phyloP scores from a whole-genome alignment of 805 yeast species.

The Candida montana region DNA sequence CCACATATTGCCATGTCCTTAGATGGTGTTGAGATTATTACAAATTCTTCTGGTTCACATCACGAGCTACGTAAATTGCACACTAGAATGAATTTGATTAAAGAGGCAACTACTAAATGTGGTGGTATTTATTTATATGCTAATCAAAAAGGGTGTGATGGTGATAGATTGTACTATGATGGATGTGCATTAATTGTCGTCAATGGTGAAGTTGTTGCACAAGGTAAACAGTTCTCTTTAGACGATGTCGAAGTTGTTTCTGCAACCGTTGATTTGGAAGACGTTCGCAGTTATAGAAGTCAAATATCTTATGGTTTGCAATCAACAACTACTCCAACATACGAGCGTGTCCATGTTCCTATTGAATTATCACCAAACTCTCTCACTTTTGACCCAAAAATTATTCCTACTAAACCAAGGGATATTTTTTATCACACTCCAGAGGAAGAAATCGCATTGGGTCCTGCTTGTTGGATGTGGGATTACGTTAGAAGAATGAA shows the following conservation, averaged over 20 bases:
- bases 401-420: constrained; percentile 50
- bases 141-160: constrained; percentile 97
- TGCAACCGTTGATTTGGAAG: constrained; percentile 94
- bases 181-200: constrained; percentile 94
- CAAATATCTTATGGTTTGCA: constrained; percentile 50
- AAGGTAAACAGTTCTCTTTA: constrained; percentile 85
- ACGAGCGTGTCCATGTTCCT: constrained; percentile 53
- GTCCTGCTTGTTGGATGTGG: constrained; percentile 99
- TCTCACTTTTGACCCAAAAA: constrained; percentile 52
- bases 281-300: constrained; percentile 77
- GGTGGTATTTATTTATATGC: constrained; percentile 94
- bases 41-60: constrained; percentile 96
- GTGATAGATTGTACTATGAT: constrained; percentile 93
- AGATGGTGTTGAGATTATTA: constrained; percentile 96
- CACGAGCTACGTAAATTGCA: constrained; percentile 90
- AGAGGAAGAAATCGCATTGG: constrained; percentile 94
- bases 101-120: constrained; percentile 90
- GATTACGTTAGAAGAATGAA: constrained; percentile 89
- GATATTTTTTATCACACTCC: constrained; percentile 67
- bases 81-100: constrained; percentile 76
- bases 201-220: constrained; percentile 89
- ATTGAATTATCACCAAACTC: constrained; percentile 61
- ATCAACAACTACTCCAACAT: constrained; percentile 25
- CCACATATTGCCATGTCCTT: constrained; percentile 90
- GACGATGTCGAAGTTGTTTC: constrained; percentile 89